Evolutionary conservation across 192 early-diverging fungal genomes (phyloP).

Genomic region (Diversispora eburnea): DNA sequence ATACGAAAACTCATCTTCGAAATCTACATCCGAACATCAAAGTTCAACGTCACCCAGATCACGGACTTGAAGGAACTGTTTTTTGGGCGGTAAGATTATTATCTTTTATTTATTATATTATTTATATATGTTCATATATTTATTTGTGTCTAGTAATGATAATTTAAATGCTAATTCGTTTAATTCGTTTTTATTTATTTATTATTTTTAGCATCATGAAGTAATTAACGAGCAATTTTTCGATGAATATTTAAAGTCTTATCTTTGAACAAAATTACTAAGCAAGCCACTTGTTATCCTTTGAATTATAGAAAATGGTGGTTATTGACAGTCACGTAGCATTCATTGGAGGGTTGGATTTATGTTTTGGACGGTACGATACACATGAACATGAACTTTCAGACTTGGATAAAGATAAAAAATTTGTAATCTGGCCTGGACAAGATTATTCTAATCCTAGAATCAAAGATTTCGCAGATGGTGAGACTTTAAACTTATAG

Average conservation of each 20-base stretch:
- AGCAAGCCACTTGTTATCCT: neutral
- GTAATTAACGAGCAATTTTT: neutral
- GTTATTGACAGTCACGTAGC: constrained; percentile 76
- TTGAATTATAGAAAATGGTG: constrained; percentile 60
- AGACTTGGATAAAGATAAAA: constrained; percentile 57
- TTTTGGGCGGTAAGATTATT: constrained; percentile 67
- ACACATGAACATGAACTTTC: constrained; percentile 71
- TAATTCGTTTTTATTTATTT: neutral
- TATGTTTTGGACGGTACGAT: constrained; percentile 83
- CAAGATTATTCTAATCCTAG: constrained; percentile 87
- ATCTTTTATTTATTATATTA: neutral
- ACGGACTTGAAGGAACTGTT: constrained; percentile 61
- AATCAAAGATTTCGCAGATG: constrained; percentile 64
- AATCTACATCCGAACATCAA: constrained; percentile 70
- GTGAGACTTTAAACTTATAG: constrained; percentile 22
- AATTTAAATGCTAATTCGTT: neutral
- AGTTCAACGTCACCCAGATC: constrained; percentile 84
- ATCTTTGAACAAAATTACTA: no score
- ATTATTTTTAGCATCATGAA: constrained; percentile 10
- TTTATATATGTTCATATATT: neutral
- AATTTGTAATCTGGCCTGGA: constrained; percentile 47
- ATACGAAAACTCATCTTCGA: constrained; percentile 70
- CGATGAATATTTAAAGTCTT: neutral
- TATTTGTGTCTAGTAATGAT: neutral
- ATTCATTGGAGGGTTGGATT: constrained; percentile 82